These are phyloP conservation scores for Colletotrichum incanum DNA, from an alignment of 2,329 filamentous ascomycete genomes.

Conservation along the genomic window DNA sequence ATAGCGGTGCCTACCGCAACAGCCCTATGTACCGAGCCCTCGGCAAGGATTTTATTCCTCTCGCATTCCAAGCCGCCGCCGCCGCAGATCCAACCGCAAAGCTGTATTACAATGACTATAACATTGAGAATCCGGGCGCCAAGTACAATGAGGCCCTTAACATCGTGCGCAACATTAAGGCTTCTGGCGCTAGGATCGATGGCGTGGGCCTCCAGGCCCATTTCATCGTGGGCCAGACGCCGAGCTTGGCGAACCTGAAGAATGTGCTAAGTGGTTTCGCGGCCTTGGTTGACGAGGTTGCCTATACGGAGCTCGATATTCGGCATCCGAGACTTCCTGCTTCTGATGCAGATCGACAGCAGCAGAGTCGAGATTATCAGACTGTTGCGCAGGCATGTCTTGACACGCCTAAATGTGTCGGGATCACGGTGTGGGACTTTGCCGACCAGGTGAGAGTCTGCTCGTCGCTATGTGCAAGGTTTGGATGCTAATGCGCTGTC, in stretches of 20 bases:
- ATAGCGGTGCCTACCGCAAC: slow-evolving; percentile 56
- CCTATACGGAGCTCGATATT: slow-evolving; percentile 66
- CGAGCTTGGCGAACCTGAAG: slow-evolving; percentile 55
- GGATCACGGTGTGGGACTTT: slow-evolving; percentile 57
- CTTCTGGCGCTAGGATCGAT: slow-evolving; percentile 63
- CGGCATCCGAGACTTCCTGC: slow-evolving; percentile 55
- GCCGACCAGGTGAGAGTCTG: slow-evolving; percentile 58
- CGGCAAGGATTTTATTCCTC: slow-evolving; percentile 60
- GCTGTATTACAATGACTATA: slow-evolving; percentile 58
- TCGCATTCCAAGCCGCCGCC: slow-evolving; percentile 61
- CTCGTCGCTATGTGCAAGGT: too few species aligned
- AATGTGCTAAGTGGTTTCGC: slow-evolving; percentile 64
- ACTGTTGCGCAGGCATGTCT: slow-evolving; percentile 72
- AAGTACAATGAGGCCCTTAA: slow-evolving; percentile 60
- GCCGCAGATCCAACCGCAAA: slow-evolving; percentile 59
- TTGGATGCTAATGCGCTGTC: background rate
- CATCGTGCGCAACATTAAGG: slow-evolving; percentile 53
- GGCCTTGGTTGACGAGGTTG: slow-evolving; percentile 59
- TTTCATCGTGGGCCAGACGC: slow-evolving; percentile 61
- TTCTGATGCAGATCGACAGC: slow-evolving; percentile 47
- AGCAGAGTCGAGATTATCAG: slow-evolving; percentile 53
- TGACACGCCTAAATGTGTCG: slow-evolving; percentile 62
- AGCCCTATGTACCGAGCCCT: slow-evolving; percentile 60
- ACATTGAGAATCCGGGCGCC: slow-evolving; percentile 67
- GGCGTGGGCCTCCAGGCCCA: slow-evolving; percentile 68